Base-by-base conservation (phyloP, 2,329 filamentous ascomycete species). In the Thelonectria blattea region DNA sequence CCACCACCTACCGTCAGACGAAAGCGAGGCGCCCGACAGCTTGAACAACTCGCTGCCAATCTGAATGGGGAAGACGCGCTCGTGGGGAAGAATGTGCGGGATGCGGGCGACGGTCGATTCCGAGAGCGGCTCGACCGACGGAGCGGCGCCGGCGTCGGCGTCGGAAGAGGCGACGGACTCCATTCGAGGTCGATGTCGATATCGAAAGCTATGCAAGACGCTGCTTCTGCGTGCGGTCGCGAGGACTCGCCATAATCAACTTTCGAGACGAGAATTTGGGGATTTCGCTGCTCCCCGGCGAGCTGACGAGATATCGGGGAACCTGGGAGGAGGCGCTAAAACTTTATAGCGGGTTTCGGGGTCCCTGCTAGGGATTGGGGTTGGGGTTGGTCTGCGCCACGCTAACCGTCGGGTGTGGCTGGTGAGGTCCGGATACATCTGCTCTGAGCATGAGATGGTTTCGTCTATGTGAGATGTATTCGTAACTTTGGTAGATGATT, bases 51-150 rank as follows among this genome's bases (percentile, higher is more conserved):
- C 86, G 15, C 85, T 85, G 17, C 89, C 89, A 67, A 91, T 90
- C 75, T 91, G 89, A 61, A 91, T 88, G 2, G 89, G 88, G 63
- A 91, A 92, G 17, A 91, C 88, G 68, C 88, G 88, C 72, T 90
- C 87, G 65, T 89, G 87, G 3, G 89, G 89, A 17, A 91, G 79
- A 53, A 88, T 81, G 47, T 78, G 78, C 24, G 84, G 84, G 49
- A 87, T 87, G 66, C 79, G 79, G 64, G 75, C 73, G 55, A 82
- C 73, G 60, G 62, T 71, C n/a, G 66, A 64, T 52, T 76, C 75
- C 32, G 70, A 70, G 51, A 70, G 60, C 50, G 67, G 61, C 41
- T 73, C 63, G 34, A 66, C 65, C 24, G 68, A 56, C 41, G 52
- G 45, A 45, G 54, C 56, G 27, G 27, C 27, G 22, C 22, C 22